Evolutionary conservation across 2,329 filamentous ascomycete species (phyloP).

Genomic region (Septoria petroselini): DNA sequence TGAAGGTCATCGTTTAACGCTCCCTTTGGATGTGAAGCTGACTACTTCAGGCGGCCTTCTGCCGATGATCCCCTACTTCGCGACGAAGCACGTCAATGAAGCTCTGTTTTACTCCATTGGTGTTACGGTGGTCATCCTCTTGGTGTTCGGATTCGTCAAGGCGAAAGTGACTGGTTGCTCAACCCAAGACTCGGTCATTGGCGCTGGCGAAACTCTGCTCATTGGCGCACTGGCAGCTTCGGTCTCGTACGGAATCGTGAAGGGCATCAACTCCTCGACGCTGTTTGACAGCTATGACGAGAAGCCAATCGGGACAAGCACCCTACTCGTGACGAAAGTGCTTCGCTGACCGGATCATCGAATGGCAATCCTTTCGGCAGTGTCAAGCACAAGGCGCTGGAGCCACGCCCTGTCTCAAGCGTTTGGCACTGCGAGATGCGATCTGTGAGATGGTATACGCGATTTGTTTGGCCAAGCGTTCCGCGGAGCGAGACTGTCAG

Average conservation of each 20-base stretch:
- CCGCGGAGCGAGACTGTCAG: not conserved
- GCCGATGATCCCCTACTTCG: slow-evolving; percentile 55
- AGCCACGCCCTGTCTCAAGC: too few relatives aligned
- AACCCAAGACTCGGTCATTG: slow-evolving; percentile 29
- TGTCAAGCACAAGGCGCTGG: too few relatives aligned
- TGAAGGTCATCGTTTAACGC: not conserved
- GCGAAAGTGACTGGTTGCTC: slow-evolving; percentile 36
- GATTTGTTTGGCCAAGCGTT: slow-evolving; percentile 2
- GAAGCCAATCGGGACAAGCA: slow-evolving; percentile 1
- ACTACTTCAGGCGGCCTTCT: slow-evolving; percentile 37
- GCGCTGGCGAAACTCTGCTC: slow-evolving; percentile 38
- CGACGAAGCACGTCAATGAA: slow-evolving; percentile 39
- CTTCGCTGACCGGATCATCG: too few relatives aligned
- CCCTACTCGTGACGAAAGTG: not conserved
- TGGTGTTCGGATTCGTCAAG: slow-evolving; percentile 54
- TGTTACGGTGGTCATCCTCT: slow-evolving; percentile 50
- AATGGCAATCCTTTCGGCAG: too few relatives aligned
- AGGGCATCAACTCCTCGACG: slow-evolving; percentile 31
- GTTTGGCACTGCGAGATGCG: too few relatives aligned
- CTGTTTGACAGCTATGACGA: slow-evolving; percentile 7
- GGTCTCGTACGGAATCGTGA: slow-evolving; percentile 42
- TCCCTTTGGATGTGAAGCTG: not conserved
- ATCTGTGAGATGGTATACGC: too few relatives aligned
- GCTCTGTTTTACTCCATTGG: slow-evolving; percentile 52
- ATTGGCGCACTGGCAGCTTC: slow-evolving; percentile 40